Evolutionary conservation across 139 green algal genomes (phyloP).

Genomic region (Trebouxia sp.): DNA sequence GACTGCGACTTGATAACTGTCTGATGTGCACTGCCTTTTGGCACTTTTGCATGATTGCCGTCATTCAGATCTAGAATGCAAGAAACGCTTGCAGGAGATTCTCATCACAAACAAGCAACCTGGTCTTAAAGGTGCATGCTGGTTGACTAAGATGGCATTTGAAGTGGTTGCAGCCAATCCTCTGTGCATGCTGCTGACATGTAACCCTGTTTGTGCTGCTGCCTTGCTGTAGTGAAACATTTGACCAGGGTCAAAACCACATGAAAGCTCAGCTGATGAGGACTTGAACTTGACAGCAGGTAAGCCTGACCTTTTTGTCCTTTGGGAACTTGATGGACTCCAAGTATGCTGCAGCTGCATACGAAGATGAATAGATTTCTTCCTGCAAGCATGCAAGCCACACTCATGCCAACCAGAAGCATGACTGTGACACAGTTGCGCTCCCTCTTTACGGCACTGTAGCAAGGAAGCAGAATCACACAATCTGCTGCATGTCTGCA

Average conservation of each 20-base stretch:
- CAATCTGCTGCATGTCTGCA: background rate
- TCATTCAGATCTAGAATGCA: too few species aligned
- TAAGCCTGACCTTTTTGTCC: slow-evolving; percentile 88
- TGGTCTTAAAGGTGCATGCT: too few species aligned
- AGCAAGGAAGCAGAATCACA: background rate
- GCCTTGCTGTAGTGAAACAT: too few species aligned
- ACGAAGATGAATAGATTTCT: slow-evolving; percentile 99
- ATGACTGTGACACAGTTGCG: background rate
- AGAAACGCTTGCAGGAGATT: too few species aligned
- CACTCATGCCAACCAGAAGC: background rate
- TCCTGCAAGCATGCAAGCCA: slow-evolving; percentile 60
- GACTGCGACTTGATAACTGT: too few species aligned
- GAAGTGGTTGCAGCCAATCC: too few species aligned
- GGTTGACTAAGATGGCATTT: too few species aligned
- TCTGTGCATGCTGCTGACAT: too few species aligned
- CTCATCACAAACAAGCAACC: too few species aligned
- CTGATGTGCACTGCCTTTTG: too few species aligned
- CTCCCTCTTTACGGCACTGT: background rate
- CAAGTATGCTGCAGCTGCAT: slow-evolving; percentile 96
- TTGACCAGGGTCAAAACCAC: background rate
- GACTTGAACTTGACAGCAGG: background rate
- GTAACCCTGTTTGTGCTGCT: too few species aligned
- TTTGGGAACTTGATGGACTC: slow-evolving; percentile 89
- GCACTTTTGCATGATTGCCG: too few species aligned
- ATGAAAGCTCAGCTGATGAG: background rate